Evolutionary conservation across 2,329 filamentous ascomycete species (phyloP).

Genomic region (Calonectria fujianensis): DNA sequence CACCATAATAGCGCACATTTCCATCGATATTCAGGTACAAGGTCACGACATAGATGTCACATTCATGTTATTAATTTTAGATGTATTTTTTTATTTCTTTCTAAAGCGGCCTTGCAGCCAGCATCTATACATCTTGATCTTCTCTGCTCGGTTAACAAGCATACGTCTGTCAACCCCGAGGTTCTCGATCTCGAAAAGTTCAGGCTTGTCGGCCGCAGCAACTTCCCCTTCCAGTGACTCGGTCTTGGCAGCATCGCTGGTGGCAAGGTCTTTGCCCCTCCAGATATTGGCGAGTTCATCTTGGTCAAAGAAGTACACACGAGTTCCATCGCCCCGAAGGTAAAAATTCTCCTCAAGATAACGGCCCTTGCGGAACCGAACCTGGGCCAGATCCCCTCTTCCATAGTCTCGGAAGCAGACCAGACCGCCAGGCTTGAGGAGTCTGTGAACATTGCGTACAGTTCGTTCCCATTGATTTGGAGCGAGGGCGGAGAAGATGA

Average conservation of each 20-base stretch:
- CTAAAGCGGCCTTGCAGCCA: constrained; percentile 92
- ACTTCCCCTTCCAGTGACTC: constrained; percentile 41
- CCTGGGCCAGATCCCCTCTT: constrained; percentile 94
- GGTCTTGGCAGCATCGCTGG: constrained; percentile 28
- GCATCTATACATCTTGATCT: constrained; percentile 98
- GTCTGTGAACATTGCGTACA: constrained; percentile 85
- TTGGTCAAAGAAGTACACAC: constrained; percentile 97
- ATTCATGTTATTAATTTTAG: constrained; percentile 21
- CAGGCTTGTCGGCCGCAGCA: constrained; percentile 51
- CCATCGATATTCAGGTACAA: too few relatives aligned
- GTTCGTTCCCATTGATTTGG: constrained; percentile 90
- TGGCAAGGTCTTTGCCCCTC: constrained; percentile 67
- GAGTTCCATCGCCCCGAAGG: constrained; percentile 93
- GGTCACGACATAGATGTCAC: background rate
- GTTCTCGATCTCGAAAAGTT: constrained; percentile 82
- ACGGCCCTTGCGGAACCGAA: constrained; percentile 95
- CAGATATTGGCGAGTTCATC: constrained; percentile 89
- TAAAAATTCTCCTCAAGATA: constrained; percentile 99
- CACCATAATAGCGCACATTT: too few relatives aligned
- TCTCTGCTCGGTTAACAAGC: constrained; percentile 91
- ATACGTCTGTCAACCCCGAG: constrained; percentile 91
- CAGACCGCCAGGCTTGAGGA: constrained; percentile 94
- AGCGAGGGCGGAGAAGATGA: constrained; percentile 95
- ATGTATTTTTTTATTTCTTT: constrained; percentile 72
- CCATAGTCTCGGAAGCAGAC: constrained; percentile 98